A percentile compares a stretch with the other conserved stretches of the same genome.
Evolutionary conservation across 2,329 filamentous ascomycete species (phyloP).

Genomic region (Aspergillus sp.): DNA sequence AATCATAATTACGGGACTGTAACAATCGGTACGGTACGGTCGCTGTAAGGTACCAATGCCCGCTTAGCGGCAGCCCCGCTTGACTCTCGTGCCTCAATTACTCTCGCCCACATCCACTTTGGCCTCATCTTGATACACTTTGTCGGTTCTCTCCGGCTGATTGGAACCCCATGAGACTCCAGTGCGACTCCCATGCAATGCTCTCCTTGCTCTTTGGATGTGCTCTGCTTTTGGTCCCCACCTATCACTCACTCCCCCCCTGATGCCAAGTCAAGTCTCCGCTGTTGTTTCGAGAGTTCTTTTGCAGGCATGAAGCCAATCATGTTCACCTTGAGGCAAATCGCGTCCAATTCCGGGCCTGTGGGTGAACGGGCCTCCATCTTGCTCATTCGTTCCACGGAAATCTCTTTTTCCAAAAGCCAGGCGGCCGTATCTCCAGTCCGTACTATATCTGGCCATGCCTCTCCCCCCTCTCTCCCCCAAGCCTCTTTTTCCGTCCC

Average conservation of each 20-base stretch:
- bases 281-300: conserved; percentile 14
- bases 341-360: conserved; percentile 4
- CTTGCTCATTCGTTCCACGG: conserved; percentile 11
- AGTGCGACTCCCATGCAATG: conserved; percentile 2
- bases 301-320: conserved; percentile 16
- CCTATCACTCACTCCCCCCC: conserved; percentile 8
- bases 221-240: conserved; percentile 7
- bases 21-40: conserved; percentile 1
- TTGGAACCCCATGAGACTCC: conserved; percentile 15
- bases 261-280: conserved; percentile 9
- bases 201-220: conserved; percentile 8
- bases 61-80: background rate
- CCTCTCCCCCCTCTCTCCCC: conserved; percentile 13
- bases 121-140: conserved; percentile 7
- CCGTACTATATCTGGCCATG: conserved; percentile 25
- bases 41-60: background rate
- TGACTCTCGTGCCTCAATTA: background rate
- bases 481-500: conserved; percentile 12
- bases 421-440: conserved; percentile 5
- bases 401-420: conserved; percentile 10
- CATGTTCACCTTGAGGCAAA: conserved; percentile 8
- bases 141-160: conserved; percentile 9
- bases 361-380: conserved; percentile 22
- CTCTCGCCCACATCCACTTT: background rate
- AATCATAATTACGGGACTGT: background rate